Conservation (phyloP, 768 basidiomycete genomes). For the Mycena floridula region DNA sequence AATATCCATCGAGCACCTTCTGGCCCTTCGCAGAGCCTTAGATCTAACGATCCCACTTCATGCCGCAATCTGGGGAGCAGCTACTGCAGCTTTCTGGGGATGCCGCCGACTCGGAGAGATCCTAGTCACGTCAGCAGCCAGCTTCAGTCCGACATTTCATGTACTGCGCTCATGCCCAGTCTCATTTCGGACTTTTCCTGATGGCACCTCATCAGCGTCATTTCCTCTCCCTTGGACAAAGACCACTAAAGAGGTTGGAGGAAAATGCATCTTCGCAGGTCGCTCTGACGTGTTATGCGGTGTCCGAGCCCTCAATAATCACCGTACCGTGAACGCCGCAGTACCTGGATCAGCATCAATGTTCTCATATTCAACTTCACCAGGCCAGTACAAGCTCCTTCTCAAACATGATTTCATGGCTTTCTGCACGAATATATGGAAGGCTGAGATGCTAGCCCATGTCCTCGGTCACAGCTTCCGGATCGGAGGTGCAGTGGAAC, state of each 20-base stretch:
- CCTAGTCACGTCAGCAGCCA: background rate
- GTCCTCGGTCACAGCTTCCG: slow-evolving; percentile 21
- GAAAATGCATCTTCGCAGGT: slow-evolving; percentile 7
- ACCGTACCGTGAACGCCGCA: slow-evolving; percentile 6
- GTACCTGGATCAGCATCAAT: too few species aligned
- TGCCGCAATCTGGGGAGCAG: slow-evolving; percentile 12
- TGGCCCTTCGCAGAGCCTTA: slow-evolving; percentile 1
- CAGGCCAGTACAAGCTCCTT: too few species aligned
- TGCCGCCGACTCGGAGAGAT: too few species aligned
- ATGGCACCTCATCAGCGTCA: too few species aligned
- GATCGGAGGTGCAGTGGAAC: too few species aligned
- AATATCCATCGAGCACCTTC: slow-evolving; percentile 6
- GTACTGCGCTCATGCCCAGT: too few species aligned
- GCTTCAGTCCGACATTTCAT: background rate
- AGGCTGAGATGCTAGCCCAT: background rate
- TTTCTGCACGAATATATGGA: slow-evolving; percentile 7
- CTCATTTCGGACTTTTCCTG: too few species aligned
- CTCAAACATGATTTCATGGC: slow-evolving; percentile 1
- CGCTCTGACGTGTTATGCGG: slow-evolving; percentile 10
- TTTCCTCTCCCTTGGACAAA: too few species aligned
- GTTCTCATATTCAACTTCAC: too few species aligned
- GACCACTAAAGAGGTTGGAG: background rate
- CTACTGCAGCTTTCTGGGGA: slow-evolving; percentile 2
- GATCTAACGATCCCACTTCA: background rate
- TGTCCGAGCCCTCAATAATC: slow-evolving; percentile 10